Evolutionary conservation across 805 yeast genomes (phyloP), one percentile per base, ranked within the genome.

Genomic region (Soucietia sequanensis): DNA sequence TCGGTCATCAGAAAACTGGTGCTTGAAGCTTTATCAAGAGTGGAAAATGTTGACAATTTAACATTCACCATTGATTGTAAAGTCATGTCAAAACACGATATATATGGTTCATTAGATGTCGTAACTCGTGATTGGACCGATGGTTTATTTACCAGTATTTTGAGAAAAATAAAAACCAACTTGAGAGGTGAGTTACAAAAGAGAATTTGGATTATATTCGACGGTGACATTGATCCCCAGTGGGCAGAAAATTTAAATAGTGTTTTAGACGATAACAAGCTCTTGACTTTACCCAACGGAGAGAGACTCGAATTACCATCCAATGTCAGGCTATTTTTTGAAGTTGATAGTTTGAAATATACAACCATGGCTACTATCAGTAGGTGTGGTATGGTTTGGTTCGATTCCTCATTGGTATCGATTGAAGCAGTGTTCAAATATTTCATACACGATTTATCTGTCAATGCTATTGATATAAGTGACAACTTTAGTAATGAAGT

Each of bases 181-280:
- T 44, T 74, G 11, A 62, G 84, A 28, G 88, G 87, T 1, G 90
- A 84, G 41, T 46, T 54, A 6, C 43, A 61, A 2, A 78, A 73
- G 39, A 56, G 69, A 3, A 70, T 80, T 11, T 89, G 95, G 93
- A 72, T 91, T 39, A 72, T 90, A 0, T 84, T 91, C 52, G 97
- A 91, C 58, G 95, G 97, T 25, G 96, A 88, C 47, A 76, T 91
- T 23, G 97, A 91, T 52, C 97, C 98, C 0, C 80, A 78, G 25
- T 91, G 97, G 95, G 87, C 87, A 1, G 98, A 91, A 49, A 83
- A 84, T 37, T 64, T 91, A 44, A 91, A 91, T 62, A 84, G 95
- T 62, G 93, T 89, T 7, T 66, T 91, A 12, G 98, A 91, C 59
- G 98, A 91, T 46, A 91, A 89, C 58, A 79, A 76, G 43, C 44